A percentile compares a stretch with the other conserved stretches of the same genome.
Conservation (phyloP, 2,329 filamentous ascomycete species). For the Fusarium goolgardi region DNA sequence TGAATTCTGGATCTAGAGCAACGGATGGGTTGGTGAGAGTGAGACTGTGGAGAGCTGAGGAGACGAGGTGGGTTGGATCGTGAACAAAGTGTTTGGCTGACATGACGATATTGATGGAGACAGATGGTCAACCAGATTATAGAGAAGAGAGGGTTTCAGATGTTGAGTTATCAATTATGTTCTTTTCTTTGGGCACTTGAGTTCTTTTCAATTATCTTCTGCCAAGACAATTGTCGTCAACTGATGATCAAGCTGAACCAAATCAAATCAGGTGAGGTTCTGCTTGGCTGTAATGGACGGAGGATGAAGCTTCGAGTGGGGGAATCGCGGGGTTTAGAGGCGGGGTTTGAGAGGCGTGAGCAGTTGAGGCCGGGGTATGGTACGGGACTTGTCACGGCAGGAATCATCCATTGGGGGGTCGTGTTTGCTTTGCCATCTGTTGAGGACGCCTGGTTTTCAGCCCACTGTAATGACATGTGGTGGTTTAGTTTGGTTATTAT, state of each 20-base stretch:
- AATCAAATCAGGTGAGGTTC: conserved; percentile 11
- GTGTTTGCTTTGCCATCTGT: background rate
- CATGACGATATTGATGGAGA: conserved; percentile 49
- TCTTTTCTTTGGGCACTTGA: background rate
- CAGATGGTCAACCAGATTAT: conserved; percentile 12
- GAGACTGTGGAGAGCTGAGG: conserved; percentile 78
- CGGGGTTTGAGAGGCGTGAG: conserved; percentile 22
- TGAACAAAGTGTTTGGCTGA: conserved; percentile 89
- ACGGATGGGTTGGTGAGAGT: conserved; percentile 87
- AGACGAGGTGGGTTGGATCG: conserved; percentile 82
- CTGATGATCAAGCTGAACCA: conserved; percentile 4
- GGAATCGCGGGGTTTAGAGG: conserved; percentile 29
- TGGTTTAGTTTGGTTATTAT: conserved; percentile 12
- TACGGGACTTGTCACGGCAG: conserved; percentile 15
- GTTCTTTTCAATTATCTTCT: conserved; percentile 7
- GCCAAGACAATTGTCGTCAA: conserved; percentile 7
- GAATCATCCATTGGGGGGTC: conserved; percentile 1
- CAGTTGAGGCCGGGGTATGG: conserved; percentile 17
- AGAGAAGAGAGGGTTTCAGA: background rate
- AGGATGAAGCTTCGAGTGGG: conserved; percentile 21
- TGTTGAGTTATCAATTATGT: background rate
- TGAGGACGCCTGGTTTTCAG: background rate
- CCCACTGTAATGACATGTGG: conserved; percentile 17
- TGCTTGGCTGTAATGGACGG: conserved; percentile 13
- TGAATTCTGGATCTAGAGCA: conserved; percentile 81